Conservation (phyloP, 2,329 filamentous ascomycete genomes). For the Nothomitra cinnamomea region DNA sequence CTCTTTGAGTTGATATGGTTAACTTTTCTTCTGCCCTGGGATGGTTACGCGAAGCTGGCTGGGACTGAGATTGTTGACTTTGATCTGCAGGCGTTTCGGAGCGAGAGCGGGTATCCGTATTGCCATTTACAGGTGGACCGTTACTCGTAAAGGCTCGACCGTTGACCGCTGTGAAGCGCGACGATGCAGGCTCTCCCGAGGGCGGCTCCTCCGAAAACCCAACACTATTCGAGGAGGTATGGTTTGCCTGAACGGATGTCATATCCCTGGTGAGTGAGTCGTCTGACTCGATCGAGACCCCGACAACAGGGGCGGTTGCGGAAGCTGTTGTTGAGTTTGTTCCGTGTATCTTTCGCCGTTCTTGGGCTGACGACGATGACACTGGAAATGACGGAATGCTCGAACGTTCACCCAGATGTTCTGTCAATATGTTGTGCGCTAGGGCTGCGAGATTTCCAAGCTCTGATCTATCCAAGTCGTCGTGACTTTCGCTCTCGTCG, state of each 20-base stretch:
- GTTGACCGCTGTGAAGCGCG: slow-evolving; percentile 29
- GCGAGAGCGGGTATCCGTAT: background rate
- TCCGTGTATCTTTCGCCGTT: background rate
- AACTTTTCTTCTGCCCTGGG: background rate
- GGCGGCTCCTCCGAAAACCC: slow-evolving; percentile 13
- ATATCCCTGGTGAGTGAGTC: background rate
- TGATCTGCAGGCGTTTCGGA: background rate
- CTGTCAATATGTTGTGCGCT: background rate
- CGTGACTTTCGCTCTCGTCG: background rate
- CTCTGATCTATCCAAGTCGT: background rate
- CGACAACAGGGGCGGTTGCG: background rate
- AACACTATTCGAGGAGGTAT: slow-evolving; percentile 1
- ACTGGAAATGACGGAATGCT: background rate
- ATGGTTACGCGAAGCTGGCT: background rate
- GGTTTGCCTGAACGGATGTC: background rate
- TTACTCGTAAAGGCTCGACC: slow-evolving; percentile 18
- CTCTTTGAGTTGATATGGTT: slow-evolving; percentile 3
- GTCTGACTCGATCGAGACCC: background rate
- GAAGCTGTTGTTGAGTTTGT: background rate
- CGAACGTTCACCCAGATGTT: background rate
- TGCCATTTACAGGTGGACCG: slow-evolving; percentile 8
- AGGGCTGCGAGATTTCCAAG: background rate
- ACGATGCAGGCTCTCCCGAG: slow-evolving; percentile 25
- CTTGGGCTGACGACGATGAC: background rate
- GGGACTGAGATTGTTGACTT: background rate